phyloP scores from a whole-genome alignment of 768 basidiomycete genomes.

The Podaxis sp. region DNA sequence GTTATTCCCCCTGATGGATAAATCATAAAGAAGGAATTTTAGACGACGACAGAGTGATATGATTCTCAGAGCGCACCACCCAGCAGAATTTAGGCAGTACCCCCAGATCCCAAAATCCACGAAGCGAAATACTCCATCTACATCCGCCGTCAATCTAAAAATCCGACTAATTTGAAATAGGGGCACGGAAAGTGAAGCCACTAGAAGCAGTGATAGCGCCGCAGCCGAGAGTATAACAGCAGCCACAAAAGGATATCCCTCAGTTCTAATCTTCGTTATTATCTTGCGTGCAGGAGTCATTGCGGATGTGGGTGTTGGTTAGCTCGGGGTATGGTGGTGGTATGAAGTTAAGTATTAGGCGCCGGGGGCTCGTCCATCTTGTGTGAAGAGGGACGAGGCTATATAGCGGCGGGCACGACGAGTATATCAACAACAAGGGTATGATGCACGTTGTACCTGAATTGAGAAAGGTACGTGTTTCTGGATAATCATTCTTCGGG shows the following conservation, averaged over 20 bases:
- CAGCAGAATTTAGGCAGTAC: background rate
- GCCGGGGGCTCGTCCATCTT: background rate
- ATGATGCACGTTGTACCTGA: background rate
- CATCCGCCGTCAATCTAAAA: constrained; percentile 4
- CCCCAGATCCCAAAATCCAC: constrained; percentile 14
- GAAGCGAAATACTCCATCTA: background rate
- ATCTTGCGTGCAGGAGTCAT: background rate
- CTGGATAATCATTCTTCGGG: background rate
- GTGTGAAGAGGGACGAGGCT: background rate
- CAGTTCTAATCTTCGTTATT: background rate
- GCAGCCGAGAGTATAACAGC: background rate
- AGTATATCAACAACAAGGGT: background rate
- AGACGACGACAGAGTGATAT: too few relatives aligned
- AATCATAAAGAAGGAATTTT: too few relatives aligned
- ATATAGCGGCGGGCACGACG: background rate
- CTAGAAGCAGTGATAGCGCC: background rate
- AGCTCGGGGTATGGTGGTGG: background rate
- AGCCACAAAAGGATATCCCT: background rate
- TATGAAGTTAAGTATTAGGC: background rate
- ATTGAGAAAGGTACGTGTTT: background rate
- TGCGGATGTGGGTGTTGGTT: background rate
- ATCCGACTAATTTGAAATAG: background rate
- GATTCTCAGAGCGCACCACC: background rate
- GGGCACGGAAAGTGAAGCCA: constrained; percentile 5
- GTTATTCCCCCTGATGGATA: background rate